A percentile compares a stretch with the other conserved stretches of the same genome.
These are phyloP conservation scores for Corylus avellana DNA, from an alignment of 306 rosid genomes.

Conservation along the genomic window DNA sequence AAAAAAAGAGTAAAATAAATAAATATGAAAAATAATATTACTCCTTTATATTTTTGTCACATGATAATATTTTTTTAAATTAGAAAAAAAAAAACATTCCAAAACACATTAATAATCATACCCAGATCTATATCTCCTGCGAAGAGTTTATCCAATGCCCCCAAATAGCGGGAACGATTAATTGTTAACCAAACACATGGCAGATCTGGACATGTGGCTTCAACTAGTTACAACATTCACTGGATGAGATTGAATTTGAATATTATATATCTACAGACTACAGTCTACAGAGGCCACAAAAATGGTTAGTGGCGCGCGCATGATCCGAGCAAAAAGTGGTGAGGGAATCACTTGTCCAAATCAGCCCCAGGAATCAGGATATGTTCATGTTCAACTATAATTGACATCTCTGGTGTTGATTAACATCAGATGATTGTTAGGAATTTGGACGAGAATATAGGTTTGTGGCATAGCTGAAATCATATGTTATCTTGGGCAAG, in stretches of 20 bases:
- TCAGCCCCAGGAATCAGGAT: not conserved
- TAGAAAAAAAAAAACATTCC: too few species aligned
- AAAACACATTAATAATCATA: too few species aligned
- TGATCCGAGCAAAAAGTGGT: not conserved
- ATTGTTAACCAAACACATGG: too few species aligned
- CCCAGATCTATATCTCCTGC: too few species aligned
- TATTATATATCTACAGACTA: too few species aligned
- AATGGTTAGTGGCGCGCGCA: not conserved
- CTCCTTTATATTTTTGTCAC: too few species aligned
- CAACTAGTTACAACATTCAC: not conserved
- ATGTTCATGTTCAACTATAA: not conserved
- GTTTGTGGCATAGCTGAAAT: too few species aligned
- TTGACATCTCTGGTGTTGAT: not conserved
- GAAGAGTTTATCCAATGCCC: too few species aligned
- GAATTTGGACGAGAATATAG: not conserved
- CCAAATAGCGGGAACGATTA: too few species aligned
- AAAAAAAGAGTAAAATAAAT: too few species aligned
- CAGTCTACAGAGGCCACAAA: not conserved
- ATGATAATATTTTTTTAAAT: too few species aligned
- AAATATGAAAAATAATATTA: too few species aligned
- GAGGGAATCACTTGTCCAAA: constrained; percentile 12
- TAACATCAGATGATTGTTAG: not conserved
- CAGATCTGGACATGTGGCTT: not conserved
- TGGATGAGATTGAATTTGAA: not conserved
- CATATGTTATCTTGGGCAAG: not conserved